Conservation (phyloP, 768 basidiomycete species). For the Suillus alpinus region DNA sequence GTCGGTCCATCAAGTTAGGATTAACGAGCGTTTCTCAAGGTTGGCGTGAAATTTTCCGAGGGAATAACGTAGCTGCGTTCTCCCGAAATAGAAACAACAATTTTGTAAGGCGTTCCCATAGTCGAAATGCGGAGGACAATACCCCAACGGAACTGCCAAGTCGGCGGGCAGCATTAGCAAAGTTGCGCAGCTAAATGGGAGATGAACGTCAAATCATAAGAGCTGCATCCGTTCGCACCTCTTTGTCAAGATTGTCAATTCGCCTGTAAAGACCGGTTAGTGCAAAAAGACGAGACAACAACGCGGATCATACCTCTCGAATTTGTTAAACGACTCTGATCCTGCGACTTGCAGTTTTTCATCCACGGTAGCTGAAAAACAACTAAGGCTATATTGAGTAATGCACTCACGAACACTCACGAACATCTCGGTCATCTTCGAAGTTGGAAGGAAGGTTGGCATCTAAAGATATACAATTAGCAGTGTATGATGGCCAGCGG, state of each 20-base stretch:
- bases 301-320: slow-evolving; percentile 39
- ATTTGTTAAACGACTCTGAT: slow-evolving; percentile 45
- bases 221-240: slow-evolving; percentile 27
- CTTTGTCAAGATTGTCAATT: slow-evolving; percentile 46
- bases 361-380: slow-evolving; percentile 41
- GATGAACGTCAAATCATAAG: slow-evolving; percentile 10
- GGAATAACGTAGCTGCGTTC: slow-evolving; percentile 57
- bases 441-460: slow-evolving; percentile 29
- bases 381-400: slow-evolving; percentile 6
- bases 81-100: slow-evolving; percentile 51
- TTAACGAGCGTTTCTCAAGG: slow-evolving; percentile 37
- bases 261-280: slow-evolving; percentile 30
- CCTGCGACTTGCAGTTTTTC: slow-evolving; percentile 51
- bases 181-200: slow-evolving; percentile 43
- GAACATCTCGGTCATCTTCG: slow-evolving; percentile 45
- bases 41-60: slow-evolving; percentile 42
- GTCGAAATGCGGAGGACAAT: slow-evolving; percentile 49
- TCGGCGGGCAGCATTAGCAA: slow-evolving; percentile 54
- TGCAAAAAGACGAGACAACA: slow-evolving; percentile 3
- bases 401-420: slow-evolving; percentile 29
- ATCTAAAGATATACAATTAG: slow-evolving; percentile 20
- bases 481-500: not conserved
- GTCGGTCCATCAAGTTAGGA: slow-evolving; percentile 33
- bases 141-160: slow-evolving; percentile 56
- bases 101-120: slow-evolving; percentile 50